These are phyloP conservation scores for Lophium mytilinum DNA, from an alignment of 495 filamentous ascomycete species.

Conservation along the genomic window DNA sequence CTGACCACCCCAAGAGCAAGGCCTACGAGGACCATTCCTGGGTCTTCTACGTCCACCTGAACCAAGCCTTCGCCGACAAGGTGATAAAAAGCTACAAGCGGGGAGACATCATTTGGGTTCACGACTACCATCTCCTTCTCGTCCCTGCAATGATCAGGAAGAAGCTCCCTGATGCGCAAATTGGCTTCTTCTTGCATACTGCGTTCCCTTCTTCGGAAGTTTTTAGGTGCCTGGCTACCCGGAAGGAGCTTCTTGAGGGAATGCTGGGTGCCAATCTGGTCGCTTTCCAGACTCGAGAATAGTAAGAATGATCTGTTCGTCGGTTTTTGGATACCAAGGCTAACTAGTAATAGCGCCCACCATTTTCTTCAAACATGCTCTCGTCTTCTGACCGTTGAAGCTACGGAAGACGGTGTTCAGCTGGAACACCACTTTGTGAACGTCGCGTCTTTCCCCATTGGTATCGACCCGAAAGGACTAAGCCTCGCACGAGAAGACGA, in stretches of 20 bases:
- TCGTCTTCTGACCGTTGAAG: conserved; percentile 75
- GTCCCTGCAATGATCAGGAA: conserved; percentile 87
- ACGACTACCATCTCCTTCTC: conserved; percentile 90
- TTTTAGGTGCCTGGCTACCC: conserved; percentile 78
- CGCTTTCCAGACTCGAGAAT: conserved; percentile 87
- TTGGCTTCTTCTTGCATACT: conserved; percentile 90
- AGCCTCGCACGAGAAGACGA: conserved; percentile 60
- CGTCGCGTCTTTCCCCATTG: conserved; percentile 65
- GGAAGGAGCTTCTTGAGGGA: conserved; percentile 77
- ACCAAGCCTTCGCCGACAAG: conserved; percentile 81
- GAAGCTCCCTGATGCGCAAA: conserved; percentile 77
- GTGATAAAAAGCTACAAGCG: conserved; percentile 86
- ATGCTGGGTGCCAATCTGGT: conserved; percentile 86
- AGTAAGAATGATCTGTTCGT: conserved; percentile 26
- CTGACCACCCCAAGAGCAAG: conserved; percentile 94
- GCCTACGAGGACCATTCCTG: conserved; percentile 94
- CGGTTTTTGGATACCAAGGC: too few species aligned
- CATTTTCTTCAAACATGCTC: conserved; percentile 94
- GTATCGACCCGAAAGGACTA: conserved; percentile 74
- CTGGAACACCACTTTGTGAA: conserved; percentile 90
- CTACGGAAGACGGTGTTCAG: conserved; percentile 77
- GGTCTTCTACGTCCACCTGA: conserved; percentile 84
- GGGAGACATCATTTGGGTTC: conserved; percentile 84
- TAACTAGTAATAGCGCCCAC: conserved; percentile 40
- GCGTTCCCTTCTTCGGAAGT: conserved; percentile 94